These are phyloP conservation scores for Aspergillus oerlinghausenensis DNA, from an alignment of 2,329 filamentous ascomycete genomes.

Conservation along the genomic window DNA sequence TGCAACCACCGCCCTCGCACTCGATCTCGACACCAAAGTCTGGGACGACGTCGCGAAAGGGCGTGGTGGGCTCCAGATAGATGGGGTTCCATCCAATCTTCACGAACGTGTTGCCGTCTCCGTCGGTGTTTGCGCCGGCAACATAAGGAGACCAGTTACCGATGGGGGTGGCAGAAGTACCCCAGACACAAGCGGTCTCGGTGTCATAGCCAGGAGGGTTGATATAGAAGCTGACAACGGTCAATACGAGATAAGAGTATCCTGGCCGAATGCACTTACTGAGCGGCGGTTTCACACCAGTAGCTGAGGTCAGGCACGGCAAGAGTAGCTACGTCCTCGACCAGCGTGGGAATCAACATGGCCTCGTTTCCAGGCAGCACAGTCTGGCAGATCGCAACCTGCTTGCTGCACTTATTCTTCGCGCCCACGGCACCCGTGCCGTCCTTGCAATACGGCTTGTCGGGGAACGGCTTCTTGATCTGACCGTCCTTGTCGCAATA, in stretches of 20 bases:
- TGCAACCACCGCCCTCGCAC: conserved; percentile 62
- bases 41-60: conserved; percentile 55
- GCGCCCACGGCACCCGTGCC: conserved; percentile 63
- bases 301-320: conserved; percentile 67
- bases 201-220: conserved; percentile 64
- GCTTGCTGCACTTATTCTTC: conserved; percentile 59
- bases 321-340: conserved; percentile 53
- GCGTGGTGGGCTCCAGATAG: conserved; percentile 53
- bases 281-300: conserved; percentile 68
- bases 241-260: conserved; percentile 2
- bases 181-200: conserved; percentile 67
- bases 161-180: conserved; percentile 55
- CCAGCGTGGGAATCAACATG: conserved; percentile 75
- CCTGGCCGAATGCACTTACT: conserved; percentile 49
- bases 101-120: conserved; percentile 62
- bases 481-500: conserved; percentile 65
- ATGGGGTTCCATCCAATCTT: conserved; percentile 77
- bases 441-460: conserved; percentile 64
- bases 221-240: conserved; percentile 61
- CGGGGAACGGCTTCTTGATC: conserved; percentile 64
- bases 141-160: conserved; percentile 78
- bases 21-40: conserved; percentile 66
- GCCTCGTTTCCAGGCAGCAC: conserved; percentile 74
- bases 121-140: conserved; percentile 67
- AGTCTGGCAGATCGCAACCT: conserved; percentile 72